Base-by-base conservation (phyloP, 192 early-diverging fungal species). In the Umbelopsis sp. region DNA sequence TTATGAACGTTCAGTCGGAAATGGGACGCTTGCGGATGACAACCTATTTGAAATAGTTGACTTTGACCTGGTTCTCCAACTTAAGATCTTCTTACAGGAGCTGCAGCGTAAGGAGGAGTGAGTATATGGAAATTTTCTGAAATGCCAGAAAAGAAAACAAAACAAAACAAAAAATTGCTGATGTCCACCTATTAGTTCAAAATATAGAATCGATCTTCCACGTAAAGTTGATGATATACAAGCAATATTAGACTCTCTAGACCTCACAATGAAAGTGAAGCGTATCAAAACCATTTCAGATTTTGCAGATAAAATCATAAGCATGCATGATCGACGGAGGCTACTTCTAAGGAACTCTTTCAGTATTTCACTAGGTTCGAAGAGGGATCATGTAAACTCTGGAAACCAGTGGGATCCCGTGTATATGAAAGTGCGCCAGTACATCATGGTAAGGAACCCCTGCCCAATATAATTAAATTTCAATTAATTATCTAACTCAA, bases 31-130 rank as follows among this genome's bases (percentile, higher is more conserved):
- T 34, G 56, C 7, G 3, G 56, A 62, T 6, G 16, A 29, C 31
- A 29, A 62, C 5, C 16, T 16, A 20, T 26, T 62, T 20, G 56
- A 62, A 6, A 62, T 62, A 31, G 29, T 62, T 2, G 26, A 62
- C n/a, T 62, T 62, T 62, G 56, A 62, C 26, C 34, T 62, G 31
- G 8, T 14, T 31, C 29, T 26, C 17, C 56, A 62, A 62, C 56
- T 62, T 17, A 4, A 32, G 2, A n/a, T 62, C 17, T 62, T 62
- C 56, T 34, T 62, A 4, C 26, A 62, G 6, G 20, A 62, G 10
- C 26, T 62, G 14, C 52, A 26, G 25, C 24, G 26, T 53, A 22
- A 26, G 25, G 52, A 22, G 1, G 26, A 26, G 52, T 53, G 26
- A 53, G 52, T 53, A 26, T 53, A 4, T 53, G 7, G 12, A 26